These are phyloP conservation scores for Lachnellula cervina DNA, from an alignment of 2,329 filamentous ascomycete genomes.

Conservation along the genomic window DNA sequence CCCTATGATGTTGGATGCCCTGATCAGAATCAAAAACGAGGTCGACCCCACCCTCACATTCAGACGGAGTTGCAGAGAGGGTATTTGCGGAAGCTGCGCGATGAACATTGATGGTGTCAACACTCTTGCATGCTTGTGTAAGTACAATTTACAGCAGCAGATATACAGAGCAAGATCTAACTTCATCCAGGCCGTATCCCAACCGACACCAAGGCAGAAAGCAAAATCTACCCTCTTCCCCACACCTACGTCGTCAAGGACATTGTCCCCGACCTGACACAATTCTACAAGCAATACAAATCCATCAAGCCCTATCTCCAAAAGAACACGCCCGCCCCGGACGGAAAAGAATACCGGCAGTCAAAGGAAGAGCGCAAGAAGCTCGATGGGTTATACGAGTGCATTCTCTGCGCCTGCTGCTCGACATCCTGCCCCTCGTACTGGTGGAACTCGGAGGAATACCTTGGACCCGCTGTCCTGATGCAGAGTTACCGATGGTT, in stretches of 20 bases:
- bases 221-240: constrained; percentile 95
- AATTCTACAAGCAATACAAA: constrained; percentile 99
- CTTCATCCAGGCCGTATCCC: constrained; percentile 76
- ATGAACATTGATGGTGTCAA: constrained; percentile 99
- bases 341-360: constrained; percentile 90
- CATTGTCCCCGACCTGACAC: constrained; percentile 92
- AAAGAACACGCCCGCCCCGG: constrained; percentile 74
- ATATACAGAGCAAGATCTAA: constrained; percentile 25
- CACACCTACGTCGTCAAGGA: constrained; percentile 99
- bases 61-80: constrained; percentile 91
- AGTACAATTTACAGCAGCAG: constrained; percentile 35
- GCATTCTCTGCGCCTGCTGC: constrained; percentile 99
- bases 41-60: constrained; percentile 95
- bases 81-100: constrained; percentile 96
- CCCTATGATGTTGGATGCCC: constrained; percentile 94
- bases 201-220: constrained; percentile 70
- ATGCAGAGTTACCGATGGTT: constrained; percentile 98
- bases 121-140: constrained; percentile 96
- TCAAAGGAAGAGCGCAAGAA: constrained; percentile 84
- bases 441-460: constrained; percentile 99
- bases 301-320: constrained; percentile 99
- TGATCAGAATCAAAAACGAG: constrained; percentile 99
- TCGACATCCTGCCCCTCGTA: constrained; percentile 99
- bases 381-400: constrained; percentile 97
- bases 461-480: constrained; percentile 93